phyloP scores from a whole-genome alignment of 805 yeast species.

The Cyberlindnera mrakii region DNA sequence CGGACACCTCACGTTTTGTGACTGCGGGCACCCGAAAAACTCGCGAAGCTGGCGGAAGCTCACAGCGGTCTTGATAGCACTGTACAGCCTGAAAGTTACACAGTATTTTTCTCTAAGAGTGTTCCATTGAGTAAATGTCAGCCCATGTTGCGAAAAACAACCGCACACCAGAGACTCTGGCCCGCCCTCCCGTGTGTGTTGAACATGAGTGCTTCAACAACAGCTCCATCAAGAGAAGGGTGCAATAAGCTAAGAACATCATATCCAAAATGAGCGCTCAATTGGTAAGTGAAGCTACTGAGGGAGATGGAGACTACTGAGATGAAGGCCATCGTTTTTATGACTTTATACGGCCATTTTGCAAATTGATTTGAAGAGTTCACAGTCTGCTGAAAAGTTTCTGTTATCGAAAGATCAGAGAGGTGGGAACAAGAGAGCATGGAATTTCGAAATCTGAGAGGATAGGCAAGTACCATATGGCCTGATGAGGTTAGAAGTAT shows the following conservation, averaged over 20 bases:
- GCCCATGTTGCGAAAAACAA: conserved; percentile 2
- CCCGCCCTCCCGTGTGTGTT: conserved; percentile 4
- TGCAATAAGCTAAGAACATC: conserved; percentile 1
- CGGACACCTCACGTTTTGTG: conserved; percentile 1
- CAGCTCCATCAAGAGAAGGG: conserved; percentile 1
- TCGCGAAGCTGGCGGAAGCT: too few species aligned
- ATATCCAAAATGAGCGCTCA: conserved; percentile 26
- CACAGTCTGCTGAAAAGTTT: not conserved
- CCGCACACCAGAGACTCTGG: conserved; percentile 18
- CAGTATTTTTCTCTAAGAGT: not conserved
- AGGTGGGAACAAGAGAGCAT: too few species aligned
- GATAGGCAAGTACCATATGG: too few species aligned
- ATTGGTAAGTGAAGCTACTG: conserved; percentile 21
- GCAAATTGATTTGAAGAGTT: not conserved
- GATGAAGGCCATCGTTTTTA: not conserved
- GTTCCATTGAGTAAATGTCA: conserved; percentile 5
- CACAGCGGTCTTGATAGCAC: too few species aligned
- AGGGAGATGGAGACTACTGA: conserved; percentile 5
- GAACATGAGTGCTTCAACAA: conserved; percentile 6
- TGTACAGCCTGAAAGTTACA: conserved; percentile 6
- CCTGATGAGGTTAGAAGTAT: too few species aligned
- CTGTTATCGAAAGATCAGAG: not conserved
- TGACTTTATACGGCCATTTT: not conserved
- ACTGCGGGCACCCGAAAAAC: too few species aligned
- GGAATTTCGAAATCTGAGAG: too few species aligned